Base-by-base conservation (phyloP, 208 protist genomes). In the Angomonas ambiguus region DNA sequence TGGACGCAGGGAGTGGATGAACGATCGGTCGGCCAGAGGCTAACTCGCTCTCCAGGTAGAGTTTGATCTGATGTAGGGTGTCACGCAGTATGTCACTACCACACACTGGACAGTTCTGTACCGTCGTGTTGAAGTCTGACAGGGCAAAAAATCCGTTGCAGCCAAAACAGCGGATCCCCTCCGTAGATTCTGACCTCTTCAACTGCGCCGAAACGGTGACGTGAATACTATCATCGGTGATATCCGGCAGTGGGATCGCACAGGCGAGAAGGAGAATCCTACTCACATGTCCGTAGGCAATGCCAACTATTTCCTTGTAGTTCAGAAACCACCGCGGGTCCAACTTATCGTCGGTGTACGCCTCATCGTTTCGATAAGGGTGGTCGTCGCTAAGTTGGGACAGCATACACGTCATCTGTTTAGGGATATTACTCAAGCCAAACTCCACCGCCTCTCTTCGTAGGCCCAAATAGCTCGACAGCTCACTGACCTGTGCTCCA, bases 221-320 rank as follows among this genome's bases (percentile, higher is more conserved):
- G 27, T 62, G 35, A 16, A 22, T n/a, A 8, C 10, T 2, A 25
- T 42, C 33, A 16, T 62, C 56, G 2, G 6, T 31, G 6, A 48
- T 6, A 13, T 32, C 28, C 22, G 78, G 84, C 42, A 87, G 35
- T 31, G 71, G 67, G 24, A 71, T 34, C n/a, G 75, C 69, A 51
- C 77, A 88, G 31, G 85, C 74, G 10, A 76, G 59, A 5, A 95
- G 77, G 22, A 95, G 67, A 13, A 95, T 77, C 25, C 80, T 82
- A 13, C 72, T 75, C 8, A 85, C 75, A 65, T 95, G 90, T 2
- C 85, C 90, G 64, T 91, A 95, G 10, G 80, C 84, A 38, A 86
- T 65, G 11, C 83, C 80, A 11, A 95, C 53, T 1, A 91, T 32
- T 0, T 74, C 71, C 45, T 86, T 79, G 76, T 89, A 95, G 67